Conservation (phyloP, 2,329 filamentous ascomycete species). For the Emericellopsis cladophorae region DNA sequence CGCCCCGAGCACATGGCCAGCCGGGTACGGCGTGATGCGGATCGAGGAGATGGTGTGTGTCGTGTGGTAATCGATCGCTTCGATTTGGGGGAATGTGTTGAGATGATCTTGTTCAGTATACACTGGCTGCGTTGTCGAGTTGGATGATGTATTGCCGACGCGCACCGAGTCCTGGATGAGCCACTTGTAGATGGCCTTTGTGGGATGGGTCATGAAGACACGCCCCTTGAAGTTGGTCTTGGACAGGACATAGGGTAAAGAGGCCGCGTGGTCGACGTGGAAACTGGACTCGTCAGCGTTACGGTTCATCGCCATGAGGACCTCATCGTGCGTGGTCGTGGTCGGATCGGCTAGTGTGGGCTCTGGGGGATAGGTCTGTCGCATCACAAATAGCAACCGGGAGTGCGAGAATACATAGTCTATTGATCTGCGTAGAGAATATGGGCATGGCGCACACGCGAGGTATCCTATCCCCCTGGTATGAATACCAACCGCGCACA, state of each 20-base stretch:
- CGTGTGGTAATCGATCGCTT: constrained; percentile 96
- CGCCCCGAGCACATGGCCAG: constrained; percentile 92
- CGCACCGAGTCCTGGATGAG: constrained; percentile 94
- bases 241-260: constrained; percentile 90
- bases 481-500: constrained; percentile 1
- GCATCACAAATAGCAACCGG: constrained; percentile 2
- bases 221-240: constrained; percentile 96
- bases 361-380: not conserved
- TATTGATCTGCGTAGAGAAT: constrained; percentile 18
- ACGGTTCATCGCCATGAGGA: not conserved
- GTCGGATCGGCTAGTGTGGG: not conserved
- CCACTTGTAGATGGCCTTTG: constrained; percentile 99
- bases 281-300: constrained; percentile 49
- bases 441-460: not conserved
- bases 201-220: constrained; percentile 98
- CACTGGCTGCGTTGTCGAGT: constrained; percentile 57
- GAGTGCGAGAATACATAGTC: constrained; percentile 14
- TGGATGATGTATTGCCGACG: constrained; percentile 61
- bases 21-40: constrained; percentile 90
- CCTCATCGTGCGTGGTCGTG: not conserved
- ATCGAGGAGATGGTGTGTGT: constrained; percentile 96
- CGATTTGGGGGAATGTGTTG: constrained; percentile 85
- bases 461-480: not conserved
- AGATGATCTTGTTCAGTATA: constrained; percentile 95
- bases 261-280: constrained; percentile 95